Evolutionary conservation across 2,329 filamentous ascomycete genomes (phyloP).

Genomic region (Aspergillus sojae): DNA sequence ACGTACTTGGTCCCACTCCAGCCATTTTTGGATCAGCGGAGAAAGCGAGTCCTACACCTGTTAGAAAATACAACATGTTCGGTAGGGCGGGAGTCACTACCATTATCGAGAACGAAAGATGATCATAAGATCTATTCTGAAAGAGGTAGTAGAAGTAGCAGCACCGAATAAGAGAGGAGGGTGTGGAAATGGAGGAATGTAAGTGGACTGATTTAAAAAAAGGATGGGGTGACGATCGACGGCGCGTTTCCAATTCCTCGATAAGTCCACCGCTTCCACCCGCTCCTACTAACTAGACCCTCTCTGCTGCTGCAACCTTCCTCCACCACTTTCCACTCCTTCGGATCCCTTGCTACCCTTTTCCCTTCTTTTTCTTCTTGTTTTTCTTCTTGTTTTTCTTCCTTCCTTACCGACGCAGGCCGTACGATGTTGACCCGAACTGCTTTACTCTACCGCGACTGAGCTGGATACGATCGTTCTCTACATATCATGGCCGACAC

Average conservation of each 20-base stretch:
- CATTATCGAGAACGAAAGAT: neutral
- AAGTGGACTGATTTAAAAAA: conserved; percentile 9
- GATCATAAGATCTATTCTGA: conserved; percentile 2
- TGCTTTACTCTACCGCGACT: neutral
- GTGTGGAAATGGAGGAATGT: neutral
- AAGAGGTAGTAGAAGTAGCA: neutral
- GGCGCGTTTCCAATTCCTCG: neutral
- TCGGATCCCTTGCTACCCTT: neutral
- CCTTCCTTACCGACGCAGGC: neutral
- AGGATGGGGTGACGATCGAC: neutral
- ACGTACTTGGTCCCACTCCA: conserved; percentile 57
- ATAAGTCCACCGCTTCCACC: neutral
- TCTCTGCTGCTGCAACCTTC: neutral
- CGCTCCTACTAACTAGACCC: neutral
- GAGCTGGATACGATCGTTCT: conserved; percentile 1
- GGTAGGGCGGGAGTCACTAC: neutral
- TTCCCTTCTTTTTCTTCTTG: neutral
- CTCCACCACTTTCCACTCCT: neutral
- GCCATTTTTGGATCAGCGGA: conserved; percentile 57
- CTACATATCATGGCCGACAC: conserved; percentile 12
- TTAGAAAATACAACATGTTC: neutral
- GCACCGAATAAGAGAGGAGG: neutral
- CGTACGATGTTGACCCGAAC: neutral
- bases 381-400: neutral
- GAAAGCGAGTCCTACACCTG: conserved; percentile 35